These are phyloP conservation scores for Ploettnerulaceae sp. DNA, from an alignment of 2,329 filamentous ascomycete genomes.

Conservation along the genomic window DNA sequence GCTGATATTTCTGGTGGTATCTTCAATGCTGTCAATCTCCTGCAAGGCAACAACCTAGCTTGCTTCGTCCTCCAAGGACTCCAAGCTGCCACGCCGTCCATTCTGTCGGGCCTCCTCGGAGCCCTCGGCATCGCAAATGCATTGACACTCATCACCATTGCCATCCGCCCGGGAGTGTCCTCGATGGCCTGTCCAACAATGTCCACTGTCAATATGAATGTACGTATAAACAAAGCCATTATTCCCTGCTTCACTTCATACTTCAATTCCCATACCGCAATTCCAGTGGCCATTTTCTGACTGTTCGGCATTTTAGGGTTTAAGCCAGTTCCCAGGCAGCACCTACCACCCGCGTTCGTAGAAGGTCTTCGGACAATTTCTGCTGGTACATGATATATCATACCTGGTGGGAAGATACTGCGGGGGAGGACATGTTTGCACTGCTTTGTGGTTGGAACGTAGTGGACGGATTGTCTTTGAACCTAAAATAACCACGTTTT, in stretches of 20 bases:
- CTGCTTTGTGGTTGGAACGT: too few species aligned
- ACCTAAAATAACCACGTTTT: too few species aligned
- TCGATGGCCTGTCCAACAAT: conserved; percentile 13
- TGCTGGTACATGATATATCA: not conserved
- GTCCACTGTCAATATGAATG: conserved; percentile 11
- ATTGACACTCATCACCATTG: conserved; percentile 5
- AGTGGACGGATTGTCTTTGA: too few species aligned
- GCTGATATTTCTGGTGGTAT: conserved; percentile 38
- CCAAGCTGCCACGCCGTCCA: conserved; percentile 3
- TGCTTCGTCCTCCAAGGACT: conserved; percentile 35
- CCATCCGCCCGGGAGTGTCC: conserved; percentile 1
- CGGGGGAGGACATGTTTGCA: not conserved
- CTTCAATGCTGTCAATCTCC: conserved; percentile 39
- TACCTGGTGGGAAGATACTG: not conserved
- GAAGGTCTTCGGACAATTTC: not conserved
- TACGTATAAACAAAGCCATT: too few species aligned
- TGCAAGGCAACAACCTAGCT: conserved; percentile 44
- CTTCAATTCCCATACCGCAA: too few species aligned
- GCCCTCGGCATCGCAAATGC: conserved; percentile 1
- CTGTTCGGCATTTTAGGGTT: too few species aligned
- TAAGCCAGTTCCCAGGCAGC: not conserved
- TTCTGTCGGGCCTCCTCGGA: conserved; percentile 1
- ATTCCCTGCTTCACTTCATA: not conserved
- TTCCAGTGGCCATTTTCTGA: too few species aligned
- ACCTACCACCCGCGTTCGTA: not conserved